Percentiles rank a stretch among this genome's conserved stretches.
These are phyloP conservation scores for Maudiozyma barnettii DNA, from an alignment of 805 yeast species.

Conservation along the genomic window DNA sequence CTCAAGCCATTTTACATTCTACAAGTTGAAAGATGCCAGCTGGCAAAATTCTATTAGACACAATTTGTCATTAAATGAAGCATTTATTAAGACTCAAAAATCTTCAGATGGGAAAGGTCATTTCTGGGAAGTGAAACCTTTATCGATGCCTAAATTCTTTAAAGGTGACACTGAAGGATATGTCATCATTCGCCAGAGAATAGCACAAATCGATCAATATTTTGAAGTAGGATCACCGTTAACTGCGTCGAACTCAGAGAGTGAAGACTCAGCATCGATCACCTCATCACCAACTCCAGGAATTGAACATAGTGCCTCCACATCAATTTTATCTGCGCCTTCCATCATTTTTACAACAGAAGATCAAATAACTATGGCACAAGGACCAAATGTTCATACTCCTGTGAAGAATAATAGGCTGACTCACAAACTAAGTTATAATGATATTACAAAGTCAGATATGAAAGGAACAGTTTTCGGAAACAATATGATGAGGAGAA, in stretches of 20 bases:
- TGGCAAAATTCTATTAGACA: slow-evolving; percentile 98
- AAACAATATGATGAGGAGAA: slow-evolving; percentile 11
- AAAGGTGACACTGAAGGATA: slow-evolving; percentile 33
- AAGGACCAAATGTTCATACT: not conserved
- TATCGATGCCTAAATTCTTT: slow-evolving; percentile 71
- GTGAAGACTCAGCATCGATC: not conserved
- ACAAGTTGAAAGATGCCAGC: slow-evolving; percentile 77
- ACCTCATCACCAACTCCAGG: not conserved
- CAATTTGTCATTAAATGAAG: slow-evolving; percentile 84
- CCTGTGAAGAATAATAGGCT: not conserved
- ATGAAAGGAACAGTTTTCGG: slow-evolving; percentile 5
- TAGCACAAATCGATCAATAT: slow-evolving; percentile 13
- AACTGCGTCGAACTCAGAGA: not conserved
- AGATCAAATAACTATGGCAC: not conserved
- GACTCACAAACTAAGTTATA: not conserved
- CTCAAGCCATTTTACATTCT: slow-evolving; percentile 71
- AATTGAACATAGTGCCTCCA: not conserved
- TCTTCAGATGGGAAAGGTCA: slow-evolving; percentile 83
- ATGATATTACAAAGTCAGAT: not conserved
- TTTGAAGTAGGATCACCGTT: not conserved
- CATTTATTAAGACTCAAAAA: slow-evolving; percentile 79
- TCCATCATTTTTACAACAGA: not conserved
- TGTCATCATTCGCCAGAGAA: slow-evolving; percentile 16
- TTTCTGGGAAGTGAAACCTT: slow-evolving; percentile 86
- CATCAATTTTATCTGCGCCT: not conserved